Evolutionary conservation across 176 grass and related monocot species (phyloP).

Genomic region (Secale cereale): DNA sequence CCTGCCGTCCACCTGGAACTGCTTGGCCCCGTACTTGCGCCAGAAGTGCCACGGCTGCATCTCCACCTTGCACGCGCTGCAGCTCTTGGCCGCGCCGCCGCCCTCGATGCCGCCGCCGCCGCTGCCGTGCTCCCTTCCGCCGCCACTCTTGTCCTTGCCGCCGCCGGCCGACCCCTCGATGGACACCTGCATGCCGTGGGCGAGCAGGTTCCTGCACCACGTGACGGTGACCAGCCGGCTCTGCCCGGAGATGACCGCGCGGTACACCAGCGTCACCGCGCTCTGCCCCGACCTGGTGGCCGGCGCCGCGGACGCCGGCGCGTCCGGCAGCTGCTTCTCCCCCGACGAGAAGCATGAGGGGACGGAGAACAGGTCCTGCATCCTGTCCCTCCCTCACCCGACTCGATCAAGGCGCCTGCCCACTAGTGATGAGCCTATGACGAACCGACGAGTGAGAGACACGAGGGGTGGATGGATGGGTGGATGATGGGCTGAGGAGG

Average conservation of each 20-base stretch:
- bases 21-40: conserved; percentile 74
- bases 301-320: conserved; percentile 13
- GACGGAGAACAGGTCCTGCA: conserved; percentile 77
- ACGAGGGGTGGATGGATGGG: not conserved
- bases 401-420: not conserved
- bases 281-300: conserved; percentile 48
- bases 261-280: conserved; percentile 57
- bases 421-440: not conserved
- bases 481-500: not conserved
- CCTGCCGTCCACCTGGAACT: conserved; percentile 57
- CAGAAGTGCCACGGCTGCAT: conserved; percentile 92
- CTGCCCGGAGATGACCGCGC: conserved; percentile 49
- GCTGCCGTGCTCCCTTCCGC: conserved; percentile 29
- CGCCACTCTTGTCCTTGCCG: conserved; percentile 46
- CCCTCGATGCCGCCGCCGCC: not conserved
- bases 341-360: conserved; percentile 75
- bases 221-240: conserved; percentile 67
- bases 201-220: conserved; percentile 84
- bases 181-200: conserved; percentile 71
- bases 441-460: not conserved
- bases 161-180: conserved; percentile 48
- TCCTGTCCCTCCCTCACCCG: conserved; percentile 12
- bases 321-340: conserved; percentile 49
- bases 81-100: not conserved
- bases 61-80: conserved; percentile 74